Percentiles rank a stretch among this genome's conserved stretches.
These are phyloP conservation scores for Phymatotrichopsis omnivora DNA, from an alignment of 2,329 filamentous ascomycete genomes.

Conservation along the genomic window DNA sequence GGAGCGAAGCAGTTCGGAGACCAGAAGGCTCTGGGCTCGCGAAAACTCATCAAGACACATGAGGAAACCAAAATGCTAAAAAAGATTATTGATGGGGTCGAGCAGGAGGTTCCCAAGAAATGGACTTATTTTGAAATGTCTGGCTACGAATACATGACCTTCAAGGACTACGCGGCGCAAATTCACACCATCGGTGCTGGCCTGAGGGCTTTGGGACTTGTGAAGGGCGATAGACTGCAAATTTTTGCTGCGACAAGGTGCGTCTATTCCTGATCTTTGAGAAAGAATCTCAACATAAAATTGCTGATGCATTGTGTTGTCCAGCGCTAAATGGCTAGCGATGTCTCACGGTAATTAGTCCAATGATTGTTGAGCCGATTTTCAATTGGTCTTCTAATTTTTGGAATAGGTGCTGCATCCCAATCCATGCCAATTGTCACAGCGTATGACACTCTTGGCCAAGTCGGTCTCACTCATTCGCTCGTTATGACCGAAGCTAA, in stretches of 20 bases:
- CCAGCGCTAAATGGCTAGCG: constrained; percentile 69
- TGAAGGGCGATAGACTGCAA: constrained; percentile 58
- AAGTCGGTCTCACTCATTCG: constrained; percentile 75
- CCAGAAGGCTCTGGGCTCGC: constrained; percentile 57
- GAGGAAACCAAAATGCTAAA: constrained; percentile 80
- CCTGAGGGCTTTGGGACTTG: constrained; percentile 62
- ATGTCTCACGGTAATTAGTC: constrained; percentile 59
- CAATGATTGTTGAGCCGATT: not conserved
- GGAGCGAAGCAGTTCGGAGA: constrained; percentile 54
- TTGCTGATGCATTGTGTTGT: constrained; percentile 8
- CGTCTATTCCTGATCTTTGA: constrained; percentile 27
- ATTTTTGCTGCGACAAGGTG: constrained; percentile 76
- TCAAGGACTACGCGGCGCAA: constrained; percentile 65
- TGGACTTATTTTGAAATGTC: constrained; percentile 86
- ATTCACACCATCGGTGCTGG: constrained; percentile 61
- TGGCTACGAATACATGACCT: constrained; percentile 64
- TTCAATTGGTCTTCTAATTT: constrained; percentile 4
- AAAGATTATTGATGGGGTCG: constrained; percentile 74
- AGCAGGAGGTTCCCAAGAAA: constrained; percentile 74
- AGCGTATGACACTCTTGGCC: constrained; percentile 84
- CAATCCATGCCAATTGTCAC: constrained; percentile 90
- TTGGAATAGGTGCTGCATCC: constrained; percentile 49
- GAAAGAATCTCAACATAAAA: not conserved
- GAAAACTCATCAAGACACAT: constrained; percentile 66
- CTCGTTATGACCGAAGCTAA: constrained; percentile 69